Evolutionary conservation across 208 protist species (phyloP), one percentile per base, ranked within the genome.

Genomic region (Wallacemonas sp.): DNA sequence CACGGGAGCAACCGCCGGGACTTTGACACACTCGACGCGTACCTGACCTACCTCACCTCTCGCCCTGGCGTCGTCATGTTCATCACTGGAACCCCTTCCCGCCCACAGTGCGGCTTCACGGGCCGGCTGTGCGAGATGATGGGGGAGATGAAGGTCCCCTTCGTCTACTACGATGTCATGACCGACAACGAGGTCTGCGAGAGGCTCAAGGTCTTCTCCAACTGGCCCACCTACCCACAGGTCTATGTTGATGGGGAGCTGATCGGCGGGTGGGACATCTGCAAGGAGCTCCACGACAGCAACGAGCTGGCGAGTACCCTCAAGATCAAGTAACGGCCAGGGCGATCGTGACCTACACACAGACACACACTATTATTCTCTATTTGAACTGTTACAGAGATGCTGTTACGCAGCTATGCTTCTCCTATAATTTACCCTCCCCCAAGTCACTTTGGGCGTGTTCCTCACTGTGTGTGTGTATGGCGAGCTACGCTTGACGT

Each of bases 221-320:
- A 98, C 60, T 98, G 93, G 92, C 93, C 93, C 24, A 98, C 95
- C 36, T 98, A 86, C 72, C 95, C 95, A 30, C 95, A 98, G 66
- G 81, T 98, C 16, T 98, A 98, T 74, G 90, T 95, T 1, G 87
- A 98, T 70, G 95, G 95, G 17, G 83, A 97, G 68, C 76, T 98
- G 9, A 89, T 98, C 56, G 95, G 95, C 19, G 95, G 95, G 29
- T 90, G 76, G 69, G 95, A 98, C 70, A 90, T 98, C 48, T 92
- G 96, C 65, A 68, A 64, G 29, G 72, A 98, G 68, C 61, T 97
- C 2, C 64, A 92, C 34, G 90, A 95, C 43, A 71, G 79, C 24
- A 89, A 87, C 14, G 85, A 96, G 49, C 78, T 98, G 5, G 90
- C 89, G 77, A 52, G 66, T 0, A 72, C 78, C 5, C 75, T 95